These are phyloP conservation scores for Aspergillus calidoustus DNA, from an alignment of 2,329 filamentous ascomycete species.

Conservation along the genomic window DNA sequence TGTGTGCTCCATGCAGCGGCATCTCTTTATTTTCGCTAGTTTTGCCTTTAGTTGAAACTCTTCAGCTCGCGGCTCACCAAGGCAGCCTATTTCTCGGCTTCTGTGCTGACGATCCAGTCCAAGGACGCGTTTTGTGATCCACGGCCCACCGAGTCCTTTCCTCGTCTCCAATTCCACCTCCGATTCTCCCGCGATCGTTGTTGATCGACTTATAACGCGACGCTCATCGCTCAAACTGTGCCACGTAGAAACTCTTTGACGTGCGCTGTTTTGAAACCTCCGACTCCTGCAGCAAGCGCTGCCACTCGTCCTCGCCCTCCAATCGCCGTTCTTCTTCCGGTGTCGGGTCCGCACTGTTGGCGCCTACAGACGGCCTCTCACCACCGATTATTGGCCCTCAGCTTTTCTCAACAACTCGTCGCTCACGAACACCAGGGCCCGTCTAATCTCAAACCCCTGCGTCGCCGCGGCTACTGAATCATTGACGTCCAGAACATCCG, in stretches of 20 bases:
- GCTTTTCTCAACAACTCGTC: not conserved
- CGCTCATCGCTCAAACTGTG: conserved; percentile 14
- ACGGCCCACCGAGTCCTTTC: conserved; percentile 10
- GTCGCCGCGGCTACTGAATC: conserved; percentile 30
- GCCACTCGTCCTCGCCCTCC: conserved; percentile 18
- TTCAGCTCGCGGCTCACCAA: not conserved
- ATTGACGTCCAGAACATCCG: conserved; percentile 18
- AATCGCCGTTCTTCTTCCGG: conserved; percentile 15
- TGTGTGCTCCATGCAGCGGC: conserved; percentile 1
- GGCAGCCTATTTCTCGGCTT: not conserved
- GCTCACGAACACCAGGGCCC: conserved; percentile 20
- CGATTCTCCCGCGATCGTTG: conserved; percentile 5
- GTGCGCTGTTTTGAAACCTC: conserved; percentile 18
- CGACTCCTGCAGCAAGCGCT: conserved; percentile 27
- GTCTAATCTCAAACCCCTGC: conserved; percentile 25
- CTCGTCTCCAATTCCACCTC: conserved; percentile 3
- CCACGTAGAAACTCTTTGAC: conserved; percentile 23
- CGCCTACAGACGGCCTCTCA: conserved; percentile 24
- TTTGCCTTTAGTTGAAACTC: not conserved
- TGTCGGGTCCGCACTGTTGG: conserved; percentile 26
- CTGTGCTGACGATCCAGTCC: conserved; percentile 5
- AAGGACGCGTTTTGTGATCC: not conserved
- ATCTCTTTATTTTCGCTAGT: conserved; percentile 14
- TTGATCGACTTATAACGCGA: conserved; percentile 11
- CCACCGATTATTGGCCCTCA: conserved; percentile 25